Evolutionary conservation across 2,329 filamentous ascomycete species (phyloP).

Genomic region (Aspergillus terreus): DNA sequence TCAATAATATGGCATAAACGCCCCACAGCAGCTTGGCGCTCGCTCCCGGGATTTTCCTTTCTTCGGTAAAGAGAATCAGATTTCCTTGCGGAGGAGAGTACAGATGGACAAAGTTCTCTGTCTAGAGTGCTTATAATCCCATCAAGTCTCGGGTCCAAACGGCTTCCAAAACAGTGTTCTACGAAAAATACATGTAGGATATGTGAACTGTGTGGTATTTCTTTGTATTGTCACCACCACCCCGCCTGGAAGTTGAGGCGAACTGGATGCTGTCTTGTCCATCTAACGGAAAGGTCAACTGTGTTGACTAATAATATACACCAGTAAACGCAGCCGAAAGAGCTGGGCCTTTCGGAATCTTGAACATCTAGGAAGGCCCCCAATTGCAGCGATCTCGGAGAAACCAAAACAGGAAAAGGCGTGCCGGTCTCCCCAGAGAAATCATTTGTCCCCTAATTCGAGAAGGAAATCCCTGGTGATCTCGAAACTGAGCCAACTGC

Average conservation of each 20-base stretch:
- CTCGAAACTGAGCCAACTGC: constrained; percentile 97
- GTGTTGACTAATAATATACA: neutral
- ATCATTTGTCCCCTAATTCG: constrained; percentile 41
- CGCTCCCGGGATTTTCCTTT: neutral
- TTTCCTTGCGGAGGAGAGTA: no score
- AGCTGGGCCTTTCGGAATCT: neutral
- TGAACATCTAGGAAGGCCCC: no score
- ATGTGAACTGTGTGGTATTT: no score
- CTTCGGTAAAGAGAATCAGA: no score
- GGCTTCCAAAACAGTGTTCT: no score
- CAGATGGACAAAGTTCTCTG: no score
- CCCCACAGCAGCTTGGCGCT: neutral
- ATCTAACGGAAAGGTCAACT: neutral
- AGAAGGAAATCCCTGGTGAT: constrained; percentile 84
- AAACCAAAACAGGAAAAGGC: no score
- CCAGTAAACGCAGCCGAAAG: neutral
- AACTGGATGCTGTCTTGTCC: neutral
- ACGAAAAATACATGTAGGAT: no score
- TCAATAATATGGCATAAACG: neutral
- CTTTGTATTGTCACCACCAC: no score
- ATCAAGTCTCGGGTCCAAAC: no score
- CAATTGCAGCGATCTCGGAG: no score
- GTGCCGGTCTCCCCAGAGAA: neutral
- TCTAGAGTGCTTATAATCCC: neutral
- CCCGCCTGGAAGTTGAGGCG: neutral